These are phyloP conservation scores for Sporothrix schenckii DNA, from an alignment of 2,329 filamentous ascomycete genomes.

Conservation along the genomic window DNA sequence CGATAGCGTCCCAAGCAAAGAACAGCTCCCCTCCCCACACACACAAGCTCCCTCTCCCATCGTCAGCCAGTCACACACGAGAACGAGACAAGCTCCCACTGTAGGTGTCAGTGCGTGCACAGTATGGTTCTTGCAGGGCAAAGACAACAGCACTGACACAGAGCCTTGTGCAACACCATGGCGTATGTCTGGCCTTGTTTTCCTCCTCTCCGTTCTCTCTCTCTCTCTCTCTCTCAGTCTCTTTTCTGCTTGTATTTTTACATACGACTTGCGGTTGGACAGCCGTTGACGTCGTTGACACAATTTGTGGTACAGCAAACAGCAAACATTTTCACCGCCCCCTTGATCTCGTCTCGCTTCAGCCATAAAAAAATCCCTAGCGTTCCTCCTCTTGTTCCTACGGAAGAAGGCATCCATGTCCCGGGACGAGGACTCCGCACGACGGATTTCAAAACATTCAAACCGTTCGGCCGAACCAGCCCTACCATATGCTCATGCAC, in stretches of 20 bases:
- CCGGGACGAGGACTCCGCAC: conserved; percentile 2
- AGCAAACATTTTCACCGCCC: not conserved
- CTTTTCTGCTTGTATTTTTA: not conserved
- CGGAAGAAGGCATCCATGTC: not conserved
- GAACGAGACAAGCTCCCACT: not conserved
- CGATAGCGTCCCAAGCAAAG: not conserved
- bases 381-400: not conserved
- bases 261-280: not conserved
- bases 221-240: too few species aligned
- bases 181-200: not conserved
- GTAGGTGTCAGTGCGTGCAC: not conserved
- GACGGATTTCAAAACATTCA: not conserved
- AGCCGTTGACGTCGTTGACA: not conserved
- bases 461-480: not conserved
- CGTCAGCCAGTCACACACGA: not conserved
- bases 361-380: too few species aligned
- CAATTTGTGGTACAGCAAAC: not conserved
- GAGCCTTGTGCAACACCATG: not conserved
- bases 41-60: not conserved
- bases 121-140: not conserved
- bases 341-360: not conserved
- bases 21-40: not conserved
- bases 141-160: not conserved
- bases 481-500: not conserved
- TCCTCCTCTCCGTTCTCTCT: too few species aligned